Evolutionary conservation across 192 early-diverging fungal genomes (phyloP), one percentile per base, ranked within the genome.

Genomic region (Linnemannia exigua): DNA sequence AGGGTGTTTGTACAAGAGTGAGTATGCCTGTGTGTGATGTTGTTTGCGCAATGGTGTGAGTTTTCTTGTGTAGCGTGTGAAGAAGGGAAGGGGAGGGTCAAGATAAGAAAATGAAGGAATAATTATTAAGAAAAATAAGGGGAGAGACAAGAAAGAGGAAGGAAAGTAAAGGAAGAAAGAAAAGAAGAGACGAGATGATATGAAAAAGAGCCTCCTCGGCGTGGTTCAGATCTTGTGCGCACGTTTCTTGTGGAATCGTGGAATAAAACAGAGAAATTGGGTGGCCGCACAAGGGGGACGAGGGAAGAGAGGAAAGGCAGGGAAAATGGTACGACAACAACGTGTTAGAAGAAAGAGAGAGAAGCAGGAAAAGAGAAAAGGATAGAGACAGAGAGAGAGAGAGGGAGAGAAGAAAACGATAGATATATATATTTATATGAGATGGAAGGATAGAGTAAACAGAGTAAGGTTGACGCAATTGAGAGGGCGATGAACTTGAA

Each of bases 161-260:
- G 25, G 3, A 47, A 5, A 15, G 38, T 31, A 3, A 20, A 38
- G 3, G n/a, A 37, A 7, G 12, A 41, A 17, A 69, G 22, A 15
- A 22, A 22, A 41, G 36, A 28, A 31, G 3, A 12, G 25, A 61
- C 9, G 8, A 28, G 8, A 28, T 28, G 3, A 31, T 31, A 63
- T 31, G 28, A 61, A 31, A 15, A 6, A 63, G 9, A 50, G 15
- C 4, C 44, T 46, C 6, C 4, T 11, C 5, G 28, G 28, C 58
- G 58, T 63, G 48, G 58, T 63, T 63, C 58, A 63, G 58, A 63
- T 63, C 58, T 31, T 63, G 58, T 63, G 58, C 58, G 58, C 58
- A 63, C 58, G 58, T 63, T 46, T 63, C 58, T 61, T 33, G 58
- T 63, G 58, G 58, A 63, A 25, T 63, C 58, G 58, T 63, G 28